Base-by-base conservation (phyloP, 441 rosid species). In the Corymbia calophylla region DNA sequence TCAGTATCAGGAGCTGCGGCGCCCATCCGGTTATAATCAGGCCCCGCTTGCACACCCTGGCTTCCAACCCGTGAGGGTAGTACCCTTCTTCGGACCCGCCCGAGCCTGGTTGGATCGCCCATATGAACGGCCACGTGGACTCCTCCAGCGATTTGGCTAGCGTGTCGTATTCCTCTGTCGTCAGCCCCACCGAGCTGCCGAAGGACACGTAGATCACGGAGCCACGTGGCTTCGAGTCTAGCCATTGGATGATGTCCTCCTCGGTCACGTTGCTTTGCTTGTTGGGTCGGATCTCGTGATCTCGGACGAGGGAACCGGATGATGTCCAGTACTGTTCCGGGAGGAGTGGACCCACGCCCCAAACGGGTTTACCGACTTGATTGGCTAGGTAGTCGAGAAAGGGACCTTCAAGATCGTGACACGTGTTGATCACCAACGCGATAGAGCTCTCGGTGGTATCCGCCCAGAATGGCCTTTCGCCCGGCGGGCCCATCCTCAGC, bases 271-370 rank as follows among this genome's bases (percentile, higher is more conserved):
- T 91, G 51, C 91, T 39, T 21, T 7, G 82, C 51, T 73, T 73
- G 82, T 23, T 73, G 82, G 82, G 51, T 21, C 82, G 82, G 82
- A 73, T 73, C 82, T 73, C 51, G 16, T 44, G n/a, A 21, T 73
- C 82, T 73, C 51, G 82, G 49, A 73, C 8, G 32, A 89, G 39
- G 1, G 94, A 88, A 39, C 53, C 92, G 17, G 49, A 12, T 0
- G 90, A 84, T 31, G 54, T 62, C 89, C 92, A 92, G 54, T 87
- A 93, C 7, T 89, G 89, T 4, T 87, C 91, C 5, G 93, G 93
- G 12, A 93, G 87, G 2, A 92, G 86, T 3, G 94, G 94, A 9
- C 93, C 94, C 32, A 93, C 91, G 3, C 93, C 92, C 93, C 93
- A 92, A 8, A 90, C 89, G 0, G 92, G 93, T 44, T 89, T 91